phyloP scores from a whole-genome alignment of 2,329 filamentous ascomycete species.

The Arthrobotrys entomopaga region DNA sequence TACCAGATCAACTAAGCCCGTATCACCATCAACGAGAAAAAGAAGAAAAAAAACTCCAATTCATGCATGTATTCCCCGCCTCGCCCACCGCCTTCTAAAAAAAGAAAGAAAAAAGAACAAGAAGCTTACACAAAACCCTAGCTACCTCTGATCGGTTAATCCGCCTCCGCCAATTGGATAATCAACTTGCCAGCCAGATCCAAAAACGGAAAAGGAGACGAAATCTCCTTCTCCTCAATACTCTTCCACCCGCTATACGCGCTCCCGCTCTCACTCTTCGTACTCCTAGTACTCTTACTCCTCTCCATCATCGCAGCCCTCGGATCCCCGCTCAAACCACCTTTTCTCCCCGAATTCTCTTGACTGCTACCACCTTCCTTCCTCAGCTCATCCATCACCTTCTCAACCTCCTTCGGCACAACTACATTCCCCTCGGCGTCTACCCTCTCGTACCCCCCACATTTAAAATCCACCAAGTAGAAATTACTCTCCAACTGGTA shows the following conservation, averaged over 20 bases:
- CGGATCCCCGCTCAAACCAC: constrained; percentile 19
- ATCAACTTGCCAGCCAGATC: constrained; percentile 93
- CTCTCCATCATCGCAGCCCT: constrained; percentile 48
- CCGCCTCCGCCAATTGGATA: constrained; percentile 87
- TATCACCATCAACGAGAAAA: not conserved
- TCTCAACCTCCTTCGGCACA: constrained; percentile 56
- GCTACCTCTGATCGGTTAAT: constrained; percentile 62
- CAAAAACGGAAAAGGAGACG: constrained; percentile 93
- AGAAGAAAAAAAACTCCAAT: constrained; percentile 2
- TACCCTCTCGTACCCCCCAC: constrained; percentile 87
- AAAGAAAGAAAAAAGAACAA: not conserved
- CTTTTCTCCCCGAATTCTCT: constrained; percentile 40
- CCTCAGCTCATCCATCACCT: constrained; percentile 41
- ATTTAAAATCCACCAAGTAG: constrained; percentile 98
- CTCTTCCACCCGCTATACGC: constrained; percentile 64
- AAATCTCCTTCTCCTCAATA: constrained; percentile 91
- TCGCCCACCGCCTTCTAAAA: not conserved
- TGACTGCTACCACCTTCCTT: constrained; percentile 33
- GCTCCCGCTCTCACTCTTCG: constrained; percentile 66
- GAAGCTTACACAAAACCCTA: not conserved
- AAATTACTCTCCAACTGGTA: constrained; percentile 93
- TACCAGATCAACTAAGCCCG: too few species aligned
- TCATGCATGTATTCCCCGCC: not conserved
- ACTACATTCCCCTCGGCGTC: constrained; percentile 66
- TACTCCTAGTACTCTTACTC: constrained; percentile 62